phyloP scores from a whole-genome alignment of 2,329 filamentous ascomycete genomes.

The Exophiala dermatitidis region DNA sequence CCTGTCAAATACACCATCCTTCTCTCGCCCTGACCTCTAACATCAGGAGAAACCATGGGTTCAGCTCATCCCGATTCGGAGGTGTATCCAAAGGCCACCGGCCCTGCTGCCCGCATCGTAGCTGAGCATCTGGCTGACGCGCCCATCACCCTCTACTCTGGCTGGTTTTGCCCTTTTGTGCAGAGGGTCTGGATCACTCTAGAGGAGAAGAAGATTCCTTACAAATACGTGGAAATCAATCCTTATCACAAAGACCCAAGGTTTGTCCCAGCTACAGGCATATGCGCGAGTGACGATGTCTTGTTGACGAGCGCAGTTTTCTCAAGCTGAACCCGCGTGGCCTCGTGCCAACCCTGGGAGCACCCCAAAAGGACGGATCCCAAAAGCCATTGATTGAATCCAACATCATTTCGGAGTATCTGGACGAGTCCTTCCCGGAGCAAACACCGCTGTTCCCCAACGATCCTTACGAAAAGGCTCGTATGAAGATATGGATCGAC shows the following conservation, averaged over 20 bases:
- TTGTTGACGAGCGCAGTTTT: constrained; percentile 38
- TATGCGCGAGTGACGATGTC: constrained; percentile 37
- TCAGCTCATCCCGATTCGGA: constrained; percentile 36
- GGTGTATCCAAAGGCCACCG: constrained; percentile 41
- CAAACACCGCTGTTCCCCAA: constrained; percentile 50
- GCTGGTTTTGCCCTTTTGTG: constrained; percentile 65
- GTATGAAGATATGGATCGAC: constrained; percentile 66
- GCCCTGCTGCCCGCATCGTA: constrained; percentile 36
- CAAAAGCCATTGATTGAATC: constrained; percentile 63
- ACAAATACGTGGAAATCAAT: constrained; percentile 72
- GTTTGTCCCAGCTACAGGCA: not conserved
- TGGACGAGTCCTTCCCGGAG: constrained; percentile 61
- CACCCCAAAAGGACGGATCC: constrained; percentile 16
- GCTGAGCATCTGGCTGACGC: constrained; percentile 32
- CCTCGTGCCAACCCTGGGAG: constrained; percentile 60
- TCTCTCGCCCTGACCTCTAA: too few relatives aligned
- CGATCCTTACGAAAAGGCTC: constrained; percentile 58
- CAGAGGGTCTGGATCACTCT: constrained; percentile 68
- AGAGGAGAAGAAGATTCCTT: constrained; percentile 63
- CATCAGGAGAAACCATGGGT: constrained; percentile 4
- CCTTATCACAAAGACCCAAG: constrained; percentile 59
- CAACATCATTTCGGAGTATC: constrained; percentile 64
- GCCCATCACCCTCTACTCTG: constrained; percentile 57
- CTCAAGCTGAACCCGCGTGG: constrained; percentile 67
- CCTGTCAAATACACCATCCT: too few relatives aligned